Conservation (phyloP, 164 flowering plant genomes). For the Akebia trifoliata region DNA sequence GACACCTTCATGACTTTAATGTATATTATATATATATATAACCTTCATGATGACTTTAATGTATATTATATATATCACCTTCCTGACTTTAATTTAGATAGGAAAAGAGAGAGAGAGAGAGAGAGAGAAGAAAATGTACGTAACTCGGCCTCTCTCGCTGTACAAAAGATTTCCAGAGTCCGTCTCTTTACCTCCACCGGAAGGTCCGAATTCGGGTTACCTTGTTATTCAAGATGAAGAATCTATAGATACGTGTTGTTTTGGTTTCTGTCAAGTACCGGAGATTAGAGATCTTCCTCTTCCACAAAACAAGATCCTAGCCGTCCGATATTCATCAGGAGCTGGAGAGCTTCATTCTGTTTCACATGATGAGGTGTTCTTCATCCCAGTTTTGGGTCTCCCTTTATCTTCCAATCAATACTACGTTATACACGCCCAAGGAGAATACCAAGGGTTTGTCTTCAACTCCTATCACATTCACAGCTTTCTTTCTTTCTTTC, state of each 20-base stretch:
- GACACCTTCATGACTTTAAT: too few species aligned
- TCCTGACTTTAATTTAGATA: too few species aligned
- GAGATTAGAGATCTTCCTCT: constrained; percentile 30
- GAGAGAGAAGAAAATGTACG: constrained; percentile 37
- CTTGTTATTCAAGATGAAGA: constrained; percentile 46
- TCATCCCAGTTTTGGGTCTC: constrained; percentile 50
- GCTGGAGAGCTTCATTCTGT: not conserved
- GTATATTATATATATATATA: too few species aligned
- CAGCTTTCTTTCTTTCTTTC: not conserved
- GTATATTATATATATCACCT: too few species aligned
- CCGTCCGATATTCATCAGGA: constrained; percentile 31
- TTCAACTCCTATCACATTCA: constrained; percentile 19
- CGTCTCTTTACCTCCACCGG: constrained; percentile 35
- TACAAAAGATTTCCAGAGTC: constrained; percentile 23
- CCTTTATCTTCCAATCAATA: constrained; percentile 57
- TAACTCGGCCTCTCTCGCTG: constrained; percentile 51
- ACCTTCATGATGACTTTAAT: too few species aligned
- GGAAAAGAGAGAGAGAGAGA: too few species aligned
- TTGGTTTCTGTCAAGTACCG: constrained; percentile 26
- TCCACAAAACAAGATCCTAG: too few species aligned
- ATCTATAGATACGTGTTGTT: constrained; percentile 31
- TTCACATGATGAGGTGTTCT: constrained; percentile 16
- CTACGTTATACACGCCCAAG: constrained; percentile 36
- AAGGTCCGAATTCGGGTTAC: constrained; percentile 56
- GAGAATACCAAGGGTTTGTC: constrained; percentile 54